Evolutionary conservation across 1,139 yeast genomes (phyloP).

Genomic region (Suhomyces bolitotheri): DNA sequence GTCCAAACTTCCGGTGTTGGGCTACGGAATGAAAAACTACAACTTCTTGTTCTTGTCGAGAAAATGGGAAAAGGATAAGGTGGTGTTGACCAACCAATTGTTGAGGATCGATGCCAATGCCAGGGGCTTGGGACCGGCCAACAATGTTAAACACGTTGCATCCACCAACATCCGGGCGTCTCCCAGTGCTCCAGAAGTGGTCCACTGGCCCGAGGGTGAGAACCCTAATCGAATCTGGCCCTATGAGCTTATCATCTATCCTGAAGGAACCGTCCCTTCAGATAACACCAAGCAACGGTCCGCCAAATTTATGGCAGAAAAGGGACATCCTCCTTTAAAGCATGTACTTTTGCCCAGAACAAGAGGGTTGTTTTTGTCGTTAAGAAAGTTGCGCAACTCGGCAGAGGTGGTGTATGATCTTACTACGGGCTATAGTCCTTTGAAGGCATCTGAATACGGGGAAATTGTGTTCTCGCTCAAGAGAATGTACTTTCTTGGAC

Average conservation of each 20-base stretch:
- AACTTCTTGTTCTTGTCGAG: conserved; percentile 79
- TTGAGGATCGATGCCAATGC: conserved; percentile 56
- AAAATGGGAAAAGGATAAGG: conserved; percentile 79
- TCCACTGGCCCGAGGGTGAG: conserved; percentile 42
- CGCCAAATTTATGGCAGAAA: conserved; percentile 54
- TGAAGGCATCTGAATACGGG: conserved; percentile 63
- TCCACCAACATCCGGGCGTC: conserved; percentile 19
- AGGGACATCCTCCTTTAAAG: conserved; percentile 46
- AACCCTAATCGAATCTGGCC: conserved; percentile 38
- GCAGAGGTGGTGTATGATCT: conserved; percentile 75
- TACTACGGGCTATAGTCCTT: conserved; percentile 80
- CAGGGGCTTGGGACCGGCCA: conserved; percentile 52
- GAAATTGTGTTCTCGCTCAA: conserved; percentile 73
- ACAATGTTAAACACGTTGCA: conserved; percentile 41
- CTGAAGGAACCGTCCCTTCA: conserved; percentile 93
- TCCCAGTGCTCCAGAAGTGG: conserved; percentile 16
- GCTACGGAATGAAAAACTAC: conserved; percentile 83
- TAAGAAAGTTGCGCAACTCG: conserved; percentile 58
- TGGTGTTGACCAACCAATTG: conserved; percentile 56
- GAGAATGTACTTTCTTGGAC: conserved; percentile 64
- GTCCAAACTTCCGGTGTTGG: conserved; percentile 71
- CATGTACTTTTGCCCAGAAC: conserved; percentile 78
- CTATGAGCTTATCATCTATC: conserved; percentile 69
- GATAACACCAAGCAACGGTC: conserved; percentile 62
- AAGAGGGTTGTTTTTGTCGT: conserved; percentile 72